phyloP scores from a whole-genome alignment of 805 yeast species.

The Zygosaccharomyces gambellarensis region DNA sequence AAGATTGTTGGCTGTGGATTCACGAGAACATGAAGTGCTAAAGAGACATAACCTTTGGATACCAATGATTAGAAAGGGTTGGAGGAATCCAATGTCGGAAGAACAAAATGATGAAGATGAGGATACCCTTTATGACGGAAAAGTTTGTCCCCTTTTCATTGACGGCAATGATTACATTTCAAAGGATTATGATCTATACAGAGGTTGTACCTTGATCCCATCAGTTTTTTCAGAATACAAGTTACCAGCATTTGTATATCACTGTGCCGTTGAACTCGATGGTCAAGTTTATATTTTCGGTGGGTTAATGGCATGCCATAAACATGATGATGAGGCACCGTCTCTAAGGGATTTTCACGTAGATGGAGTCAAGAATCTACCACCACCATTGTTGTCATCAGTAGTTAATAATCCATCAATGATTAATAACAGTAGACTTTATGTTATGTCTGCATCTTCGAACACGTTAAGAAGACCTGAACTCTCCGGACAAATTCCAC shows the following conservation, averaged over 20 bases:
- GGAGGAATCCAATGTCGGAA: slow-evolving; percentile 6
- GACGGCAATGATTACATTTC: slow-evolving; percentile 25
- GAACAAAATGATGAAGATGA: background rate
- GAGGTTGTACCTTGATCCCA: slow-evolving; percentile 26
- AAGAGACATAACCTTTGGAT: slow-evolving; percentile 31
- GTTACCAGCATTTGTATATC: slow-evolving; percentile 43
- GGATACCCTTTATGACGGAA: slow-evolving; percentile 9
- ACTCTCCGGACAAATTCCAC: slow-evolving; percentile 44
- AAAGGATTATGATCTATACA: slow-evolving; percentile 21
- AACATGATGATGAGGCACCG: slow-evolving; percentile 26
- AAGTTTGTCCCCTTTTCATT: slow-evolving; percentile 24
- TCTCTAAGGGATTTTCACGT: slow-evolving; percentile 36
- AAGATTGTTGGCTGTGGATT: slow-evolving; percentile 21
- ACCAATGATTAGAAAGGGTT: slow-evolving; percentile 20
- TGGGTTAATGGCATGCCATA: slow-evolving; percentile 37
- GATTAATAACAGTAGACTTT: slow-evolving; percentile 38
- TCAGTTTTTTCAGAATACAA: slow-evolving; percentile 37
- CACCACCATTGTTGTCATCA: slow-evolving; percentile 41
- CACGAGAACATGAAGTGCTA: slow-evolving; percentile 16
- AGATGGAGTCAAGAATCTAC: slow-evolving; percentile 41
- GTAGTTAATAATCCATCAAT: slow-evolving; percentile 42
- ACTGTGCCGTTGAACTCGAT: slow-evolving; percentile 39
- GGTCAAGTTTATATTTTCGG: slow-evolving; percentile 42
- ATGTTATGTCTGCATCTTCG: slow-evolving; percentile 39
- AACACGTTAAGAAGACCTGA: slow-evolving; percentile 35